These are phyloP conservation scores for Sugiyamaella sp. DNA, from an alignment of 1,139 yeast species.

Conservation along the genomic window DNA sequence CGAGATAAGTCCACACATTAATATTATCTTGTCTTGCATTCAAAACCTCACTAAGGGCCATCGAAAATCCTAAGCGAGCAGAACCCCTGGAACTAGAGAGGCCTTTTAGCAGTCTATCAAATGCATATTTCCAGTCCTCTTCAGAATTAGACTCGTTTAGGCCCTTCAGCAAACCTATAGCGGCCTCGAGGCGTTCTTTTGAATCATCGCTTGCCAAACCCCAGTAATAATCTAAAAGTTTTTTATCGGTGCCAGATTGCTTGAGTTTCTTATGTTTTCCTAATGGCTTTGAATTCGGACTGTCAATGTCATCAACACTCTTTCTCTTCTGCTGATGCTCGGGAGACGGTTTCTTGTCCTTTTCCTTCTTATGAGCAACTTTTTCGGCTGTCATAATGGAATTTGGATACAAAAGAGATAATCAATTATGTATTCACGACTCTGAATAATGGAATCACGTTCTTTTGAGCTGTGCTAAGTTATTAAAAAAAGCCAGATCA, in stretches of 20 bases:
- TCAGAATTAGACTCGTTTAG: slow-evolving; percentile 47
- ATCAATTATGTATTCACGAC: too few species aligned
- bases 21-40: slow-evolving; percentile 47
- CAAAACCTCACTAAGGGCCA: slow-evolving; percentile 79
- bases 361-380: slow-evolving; percentile 2
- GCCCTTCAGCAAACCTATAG: slow-evolving; percentile 65
- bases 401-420: background rate
- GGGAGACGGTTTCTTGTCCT: background rate
- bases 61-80: slow-evolving; percentile 85
- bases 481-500: background rate
- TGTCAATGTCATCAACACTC: slow-evolving; percentile 5
- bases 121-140: slow-evolving; percentile 80
- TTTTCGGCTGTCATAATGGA: slow-evolving; percentile 7
- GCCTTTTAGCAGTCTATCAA: slow-evolving; percentile 77
- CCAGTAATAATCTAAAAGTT: slow-evolving; percentile 65
- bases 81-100: slow-evolving; percentile 79
- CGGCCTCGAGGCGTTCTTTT: slow-evolving; percentile 72
- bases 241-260: background rate
- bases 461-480: too few species aligned
- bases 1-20: slow-evolving; percentile 49
- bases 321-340: slow-evolving; percentile 2
- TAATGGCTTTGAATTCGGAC: background rate
- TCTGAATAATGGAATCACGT: too few species aligned
- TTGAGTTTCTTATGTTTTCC: slow-evolving; percentile 4
- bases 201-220: slow-evolving; percentile 76